Conservation (phyloP, 1,139 yeast species). For the Kodamaea fungicola region DNA sequence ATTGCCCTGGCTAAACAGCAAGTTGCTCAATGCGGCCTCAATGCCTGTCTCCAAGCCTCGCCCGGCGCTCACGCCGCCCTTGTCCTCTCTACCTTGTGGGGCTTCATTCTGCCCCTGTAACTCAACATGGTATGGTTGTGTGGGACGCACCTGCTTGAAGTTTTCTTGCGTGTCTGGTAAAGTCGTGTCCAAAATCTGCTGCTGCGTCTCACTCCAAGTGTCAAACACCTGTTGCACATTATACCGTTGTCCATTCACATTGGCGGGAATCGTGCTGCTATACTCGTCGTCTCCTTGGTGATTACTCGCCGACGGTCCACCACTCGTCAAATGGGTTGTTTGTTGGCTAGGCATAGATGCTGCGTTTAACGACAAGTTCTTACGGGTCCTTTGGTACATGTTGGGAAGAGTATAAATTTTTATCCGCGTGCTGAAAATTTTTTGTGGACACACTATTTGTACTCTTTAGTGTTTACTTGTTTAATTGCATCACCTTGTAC, state of each 20-base stretch:
- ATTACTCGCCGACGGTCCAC: conserved; percentile 3
- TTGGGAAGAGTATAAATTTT: conserved; percentile 2
- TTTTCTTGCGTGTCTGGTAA: conserved; percentile 27
- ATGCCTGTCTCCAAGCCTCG: neutral
- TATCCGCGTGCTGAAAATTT: neutral
- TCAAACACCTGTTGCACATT: conserved; percentile 51
- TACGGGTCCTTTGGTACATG: conserved; percentile 11
- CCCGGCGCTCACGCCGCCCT: no score
- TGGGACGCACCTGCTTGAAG: conserved; percentile 29
- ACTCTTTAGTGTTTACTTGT: no score
- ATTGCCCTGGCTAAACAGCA: neutral
- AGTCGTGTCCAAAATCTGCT: conserved; percentile 22
- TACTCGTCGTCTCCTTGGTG: conserved; percentile 3
- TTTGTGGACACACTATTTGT: neutral
- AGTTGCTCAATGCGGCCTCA: neutral
- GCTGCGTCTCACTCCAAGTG: conserved; percentile 49
- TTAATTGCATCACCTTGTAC: no score
- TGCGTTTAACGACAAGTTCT: conserved; percentile 1
- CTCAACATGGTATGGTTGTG: conserved; percentile 37
- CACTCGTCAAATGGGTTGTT: neutral
- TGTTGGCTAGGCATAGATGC: neutral
- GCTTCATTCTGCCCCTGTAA: conserved; percentile 11
- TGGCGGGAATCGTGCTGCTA: conserved; percentile 30
- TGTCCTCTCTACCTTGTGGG: no score
- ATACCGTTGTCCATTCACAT: conserved; percentile 39